Base-by-base conservation (phyloP, 345 rosid species). In the Litchi chinensis region DNA sequence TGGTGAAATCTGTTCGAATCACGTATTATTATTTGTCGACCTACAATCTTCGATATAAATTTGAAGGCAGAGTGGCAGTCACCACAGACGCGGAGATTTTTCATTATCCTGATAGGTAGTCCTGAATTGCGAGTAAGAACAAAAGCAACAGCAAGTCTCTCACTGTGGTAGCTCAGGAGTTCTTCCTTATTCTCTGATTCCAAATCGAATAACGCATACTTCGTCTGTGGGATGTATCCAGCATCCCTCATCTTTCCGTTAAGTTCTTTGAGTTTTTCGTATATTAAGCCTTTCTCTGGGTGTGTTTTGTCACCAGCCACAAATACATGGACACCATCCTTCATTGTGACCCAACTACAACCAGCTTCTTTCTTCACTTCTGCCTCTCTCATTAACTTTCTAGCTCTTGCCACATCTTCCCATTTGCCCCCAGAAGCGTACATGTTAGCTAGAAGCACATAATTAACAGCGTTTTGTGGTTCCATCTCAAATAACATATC, bases 1-100 rank as follows among this genome's bases (percentile, higher is more conserved):
- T 95, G 98, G 90, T 95, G 98, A 86, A 95, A 95, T 83, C 98
- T 86, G 85, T 85, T 91, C 0, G 97, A 92, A 78, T 95, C 98
- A 80, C 98, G 84, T 21, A 95, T 41, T 28, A 93, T 88, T 71
- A 95, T 92, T 79, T 44, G 76, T 75, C 95, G 85, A 22, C 85
- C 85, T 44, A 83, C 92, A 54, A 91, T 85, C 87, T 86, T 90
- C 15, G 98, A 93, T 77, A 95, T 92, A 68, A 87, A 92, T 84
- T 91, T 95, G 79, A 95, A 91, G 43, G 94, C 95, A 69, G 88
- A 78, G 76, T 95, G 98, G 48, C 97, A 93, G 71, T 95, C 97
- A 9, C 97, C 97, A 4, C 97, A 95, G 57, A 93, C 87, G 21
- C 98, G 81, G 5, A 95, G 95, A 78, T 95, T 95, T 84, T 95